Base-by-base conservation (phyloP, 352 stramenopile genomes). In the Albugo laibachii region DNA sequence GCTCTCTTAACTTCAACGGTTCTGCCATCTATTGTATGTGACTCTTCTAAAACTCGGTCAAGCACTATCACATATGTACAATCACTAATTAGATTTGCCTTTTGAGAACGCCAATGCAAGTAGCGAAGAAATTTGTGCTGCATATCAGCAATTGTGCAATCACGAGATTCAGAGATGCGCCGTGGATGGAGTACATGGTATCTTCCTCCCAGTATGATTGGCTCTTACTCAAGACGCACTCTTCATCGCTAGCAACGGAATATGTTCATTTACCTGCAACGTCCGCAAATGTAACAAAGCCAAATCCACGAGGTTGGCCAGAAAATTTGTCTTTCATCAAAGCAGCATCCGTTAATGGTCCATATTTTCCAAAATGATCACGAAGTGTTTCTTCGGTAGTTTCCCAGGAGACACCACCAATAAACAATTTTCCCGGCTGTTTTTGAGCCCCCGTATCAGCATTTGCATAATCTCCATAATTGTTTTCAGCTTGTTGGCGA, bases 241-340 rank as follows among this genome's bases (percentile, higher is more conserved):
- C 31, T 16, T 14, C 13, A 48, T 21, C 24, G 37, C 36, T 47
- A 47, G 21, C 14, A 49, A 20, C 14, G n/a, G 43, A 11, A 50
- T 31, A 36, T 13, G 20, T 8, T 51, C 11, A 44, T 42, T 56
- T 80, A 92, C 80, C 77, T 83, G 72, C 60, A 13, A 71, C 53
- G 54, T 95, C 83, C n/a, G 74, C 79, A 51, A 95, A 95, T 53
- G 83, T 95, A 36, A 96, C 83, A 52, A 96, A 96, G 45, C 83
- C 86, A 50, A 96, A 96, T 40, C 86, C 86, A 31, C 85, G 66
- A 34, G 83, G 80, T 56, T 94, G 75, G 27, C 82, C 83, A 34
- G 84, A 94, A 65, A 87, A 92, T 59, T 92, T 92, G 71, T 95
- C 83, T 61, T 92, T 91, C 82, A 95, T 95, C 38, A 95, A 57